Evolutionary conservation across 1,284 basidiomycete species (phyloP), one percentile per base, ranked within the genome.

Genomic region (Boletus smithii): DNA sequence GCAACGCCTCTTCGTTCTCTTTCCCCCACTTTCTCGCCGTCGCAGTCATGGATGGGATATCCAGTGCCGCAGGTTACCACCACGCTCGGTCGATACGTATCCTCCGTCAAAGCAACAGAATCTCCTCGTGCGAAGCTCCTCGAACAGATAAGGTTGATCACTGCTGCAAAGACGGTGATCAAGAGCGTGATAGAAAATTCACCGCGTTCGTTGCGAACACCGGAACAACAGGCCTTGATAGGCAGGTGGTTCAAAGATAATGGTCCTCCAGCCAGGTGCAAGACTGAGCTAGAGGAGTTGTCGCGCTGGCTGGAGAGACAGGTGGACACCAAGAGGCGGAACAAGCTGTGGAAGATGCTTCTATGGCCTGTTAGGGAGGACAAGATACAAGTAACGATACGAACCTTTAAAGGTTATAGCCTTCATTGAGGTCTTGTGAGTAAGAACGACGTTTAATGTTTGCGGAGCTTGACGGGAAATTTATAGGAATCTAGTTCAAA

Each of bases 31-130:
- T n/a, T n/a, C n/a, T n/a, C n/a, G n/a, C n/a, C n/a, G n/a, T n/a
- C n/a, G n/a, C n/a, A n/a, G n/a, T n/a, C n/a, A 50, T 50, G 46
- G 47, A 49, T 24, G 29, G 40, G 4, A n/a, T 49, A 23, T 49
- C 37, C 16, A 13, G 22, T 7, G 30, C 23, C 6, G 14, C 29
- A 41, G 20, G 32, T 30, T 4, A 41, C 38, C 7, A 18, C n/a
- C 20, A 14, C 39, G 16, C 18, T 51, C 3, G 20, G 14, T 13
- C 13, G 11, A 30, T 51, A 51, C 17, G 31, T 35, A 13, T 16
- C 49, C 20, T 31, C 38, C 3, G 33, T 42, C 41, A 22, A 26
- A 18, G 16, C 24, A 3, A 49, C 43, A 3, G 40, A 50, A 11
- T 16, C 35, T 4, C 40, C 51, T 9, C 34, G 50, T 18, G 30